A percentile compares a stretch with the other conserved stretches of the same genome.
Conservation (phyloP, 2,329 filamentous ascomycete genomes). For the Ceratocystiopsis brevicomis region DNA sequence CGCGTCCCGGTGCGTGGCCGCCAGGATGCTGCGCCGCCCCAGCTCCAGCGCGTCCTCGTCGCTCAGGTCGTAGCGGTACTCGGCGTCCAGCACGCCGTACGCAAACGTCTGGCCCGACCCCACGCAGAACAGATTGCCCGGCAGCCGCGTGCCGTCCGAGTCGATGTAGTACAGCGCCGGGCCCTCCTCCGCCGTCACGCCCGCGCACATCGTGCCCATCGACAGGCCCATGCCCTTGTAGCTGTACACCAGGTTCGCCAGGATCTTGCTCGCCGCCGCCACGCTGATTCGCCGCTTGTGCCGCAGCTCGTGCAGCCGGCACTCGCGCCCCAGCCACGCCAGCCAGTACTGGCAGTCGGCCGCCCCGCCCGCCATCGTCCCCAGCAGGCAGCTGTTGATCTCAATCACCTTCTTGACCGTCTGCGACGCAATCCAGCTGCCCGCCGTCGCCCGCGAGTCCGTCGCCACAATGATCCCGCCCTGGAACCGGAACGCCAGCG, state of each 20-base stretch:
- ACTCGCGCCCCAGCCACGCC: slow-evolving; percentile 96
- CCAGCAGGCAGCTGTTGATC: slow-evolving; percentile 84
- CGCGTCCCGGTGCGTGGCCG: slow-evolving; percentile 92
- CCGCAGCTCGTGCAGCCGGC: slow-evolving; percentile 93
- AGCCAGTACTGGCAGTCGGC: slow-evolving; percentile 99
- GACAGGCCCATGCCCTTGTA: slow-evolving; percentile 98
- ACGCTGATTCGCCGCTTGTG: slow-evolving; percentile 98
- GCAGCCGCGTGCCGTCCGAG: slow-evolving; percentile 79
- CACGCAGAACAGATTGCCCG: slow-evolving; percentile 94
- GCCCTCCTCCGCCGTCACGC: slow-evolving; percentile 86
- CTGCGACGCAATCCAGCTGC: slow-evolving; percentile 98
- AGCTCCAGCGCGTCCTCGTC: slow-evolving; percentile 82
- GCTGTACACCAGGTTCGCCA: slow-evolving; percentile 91
- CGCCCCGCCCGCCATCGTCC: slow-evolving; percentile 95
- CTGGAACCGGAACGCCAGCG: slow-evolving; percentile 93
- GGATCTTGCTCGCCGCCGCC: slow-evolving; percentile 91
- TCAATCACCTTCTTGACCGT: slow-evolving; percentile 99
- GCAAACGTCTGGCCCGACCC: slow-evolving; percentile 97
- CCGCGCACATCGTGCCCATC: slow-evolving; percentile 99
- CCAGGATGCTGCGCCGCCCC: slow-evolving; percentile 79
- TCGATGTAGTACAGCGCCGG: slow-evolving; percentile 98
- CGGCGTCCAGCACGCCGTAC: slow-evolving; percentile 90
- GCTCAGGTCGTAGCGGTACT: slow-evolving; percentile 78
- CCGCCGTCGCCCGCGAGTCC: slow-evolving; percentile 89
- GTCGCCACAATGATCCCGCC: slow-evolving; percentile 97